Evolutionary conservation across 2,329 filamentous ascomycete species (phyloP).

Genomic region (Neofusicoccum parvum): DNA sequence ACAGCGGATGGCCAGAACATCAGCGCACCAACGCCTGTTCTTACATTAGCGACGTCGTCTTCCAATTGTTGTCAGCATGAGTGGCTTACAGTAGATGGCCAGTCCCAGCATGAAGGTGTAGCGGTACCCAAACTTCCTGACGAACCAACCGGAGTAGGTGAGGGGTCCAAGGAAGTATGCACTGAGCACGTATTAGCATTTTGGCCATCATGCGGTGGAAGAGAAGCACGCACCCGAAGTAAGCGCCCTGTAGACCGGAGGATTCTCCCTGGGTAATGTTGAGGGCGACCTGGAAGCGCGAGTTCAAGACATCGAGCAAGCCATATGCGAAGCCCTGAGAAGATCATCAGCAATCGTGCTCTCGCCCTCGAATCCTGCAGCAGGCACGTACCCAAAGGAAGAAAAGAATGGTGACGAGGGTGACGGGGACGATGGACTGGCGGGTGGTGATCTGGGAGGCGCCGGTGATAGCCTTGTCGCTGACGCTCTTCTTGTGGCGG

Average conservation of each 20-base stretch:
- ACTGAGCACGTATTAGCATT: conserved; percentile 27
- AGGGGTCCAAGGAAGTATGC: conserved; percentile 58
- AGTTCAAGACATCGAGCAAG: conserved; percentile 48
- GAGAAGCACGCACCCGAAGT: conserved; percentile 57
- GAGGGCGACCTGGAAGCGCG: conserved; percentile 45
- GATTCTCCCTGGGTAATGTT: conserved; percentile 56
- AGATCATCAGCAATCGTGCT: background rate
- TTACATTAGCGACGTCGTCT: background rate
- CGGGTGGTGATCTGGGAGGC: conserved; percentile 45
- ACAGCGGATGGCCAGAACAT: conserved; percentile 85
- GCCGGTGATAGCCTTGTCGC: conserved; percentile 38
- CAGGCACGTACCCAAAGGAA: conserved; percentile 49
- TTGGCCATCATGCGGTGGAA: background rate
- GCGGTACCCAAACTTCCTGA: conserved; percentile 76
- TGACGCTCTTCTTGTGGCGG: conserved; percentile 37
- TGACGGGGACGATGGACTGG: conserved; percentile 53
- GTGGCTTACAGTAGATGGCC: conserved; percentile 57
- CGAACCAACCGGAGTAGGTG: conserved; percentile 59
- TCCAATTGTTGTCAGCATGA: background rate
- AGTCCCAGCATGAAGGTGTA: conserved; percentile 78
- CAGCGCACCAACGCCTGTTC: conserved; percentile 63
- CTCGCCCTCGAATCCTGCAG: too few relatives aligned
- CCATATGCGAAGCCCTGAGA: conserved; percentile 47
- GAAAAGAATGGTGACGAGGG: conserved; percentile 51
- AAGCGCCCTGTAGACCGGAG: conserved; percentile 64